These are phyloP conservation scores for Pseudofabraea citricarpa DNA, from an alignment of 2,329 filamentous ascomycete species.

Conservation along the genomic window DNA sequence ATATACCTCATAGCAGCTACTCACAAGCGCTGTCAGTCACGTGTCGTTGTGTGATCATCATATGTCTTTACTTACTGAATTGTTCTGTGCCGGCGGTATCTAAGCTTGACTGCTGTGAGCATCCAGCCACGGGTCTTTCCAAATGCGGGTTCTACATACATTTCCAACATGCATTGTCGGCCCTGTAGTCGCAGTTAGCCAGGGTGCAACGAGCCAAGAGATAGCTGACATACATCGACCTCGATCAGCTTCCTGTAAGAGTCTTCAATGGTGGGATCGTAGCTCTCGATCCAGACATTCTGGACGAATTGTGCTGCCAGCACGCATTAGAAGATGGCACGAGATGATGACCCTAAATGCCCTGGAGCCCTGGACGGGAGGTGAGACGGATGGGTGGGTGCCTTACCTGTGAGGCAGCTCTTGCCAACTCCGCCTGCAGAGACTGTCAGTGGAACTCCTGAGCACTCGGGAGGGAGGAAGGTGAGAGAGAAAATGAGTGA, in stretches of 20 bases:
- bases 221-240: constrained; percentile 65
- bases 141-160: constrained; percentile 42
- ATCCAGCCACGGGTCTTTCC: constrained; percentile 2
- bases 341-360: too few species aligned
- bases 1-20: constrained; percentile 52
- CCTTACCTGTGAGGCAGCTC: constrained; percentile 67
- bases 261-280: constrained; percentile 59
- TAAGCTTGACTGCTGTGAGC: constrained; percentile 38
- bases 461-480: too few species aligned
- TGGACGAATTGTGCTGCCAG: constrained; percentile 66
- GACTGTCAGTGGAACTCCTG: constrained; percentile 22
- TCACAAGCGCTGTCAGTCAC: constrained; percentile 12
- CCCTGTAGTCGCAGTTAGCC: too few species aligned
- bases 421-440: constrained; percentile 63
- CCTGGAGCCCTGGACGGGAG: constrained; percentile 11
- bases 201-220: too few species aligned
- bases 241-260: constrained; percentile 57
- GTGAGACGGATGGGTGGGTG: constrained; percentile 7
- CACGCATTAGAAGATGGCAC: too few species aligned
- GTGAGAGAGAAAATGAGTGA: constrained; percentile 7
- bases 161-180: constrained; percentile 68
- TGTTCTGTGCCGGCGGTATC: constrained; percentile 74
- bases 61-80: constrained; percentile 52
- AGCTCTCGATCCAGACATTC: constrained; percentile 70
- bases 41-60: constrained; percentile 18